Percentiles rank a stretch among this genome's conserved stretches.
phyloP scores from a whole-genome alignment of 768 basidiomycete species.

The Lentinula sp. region DNA sequence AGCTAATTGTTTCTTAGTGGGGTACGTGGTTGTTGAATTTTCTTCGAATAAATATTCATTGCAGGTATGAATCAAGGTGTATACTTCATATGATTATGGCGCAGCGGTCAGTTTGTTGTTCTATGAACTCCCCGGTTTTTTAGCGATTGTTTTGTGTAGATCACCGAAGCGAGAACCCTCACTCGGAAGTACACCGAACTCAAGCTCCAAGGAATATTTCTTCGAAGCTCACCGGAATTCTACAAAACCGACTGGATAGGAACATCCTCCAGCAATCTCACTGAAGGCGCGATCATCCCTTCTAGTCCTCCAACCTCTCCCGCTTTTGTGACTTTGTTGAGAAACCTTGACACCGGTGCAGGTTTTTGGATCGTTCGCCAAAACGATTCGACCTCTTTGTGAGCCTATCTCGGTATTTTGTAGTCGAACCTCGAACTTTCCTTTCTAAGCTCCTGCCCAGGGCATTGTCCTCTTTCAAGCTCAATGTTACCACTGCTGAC shows the following conservation, averaged over 20 bases:
- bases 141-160: conserved; percentile 18
- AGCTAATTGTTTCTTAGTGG: not conserved
- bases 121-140: not conserved
- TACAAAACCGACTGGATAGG: conserved; percentile 75
- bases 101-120: conserved; percentile 32
- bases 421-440: not conserved
- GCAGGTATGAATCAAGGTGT: conserved; percentile 4
- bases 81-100: conserved; percentile 77
- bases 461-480: conserved; percentile 45
- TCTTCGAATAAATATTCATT: not conserved
- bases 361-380: conserved; percentile 73
- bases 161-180: conserved; percentile 62
- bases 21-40: not conserved
- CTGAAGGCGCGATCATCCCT: conserved; percentile 8
- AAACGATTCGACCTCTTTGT: conserved; percentile 57
- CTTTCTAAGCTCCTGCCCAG: conserved; percentile 20
- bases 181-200: conserved; percentile 70
- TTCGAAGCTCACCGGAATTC: conserved; percentile 74
- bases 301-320: conserved; percentile 23
- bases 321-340: conserved; percentile 55
- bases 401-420: not conserved
- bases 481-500: conserved; percentile 50
- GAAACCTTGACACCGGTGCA: conserved; percentile 60
- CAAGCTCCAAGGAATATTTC: conserved; percentile 72
- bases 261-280: conserved; percentile 46